Base-by-base conservation (phyloP, 192 early-diverging fungal species). In the Coemansia javaensis region DNA sequence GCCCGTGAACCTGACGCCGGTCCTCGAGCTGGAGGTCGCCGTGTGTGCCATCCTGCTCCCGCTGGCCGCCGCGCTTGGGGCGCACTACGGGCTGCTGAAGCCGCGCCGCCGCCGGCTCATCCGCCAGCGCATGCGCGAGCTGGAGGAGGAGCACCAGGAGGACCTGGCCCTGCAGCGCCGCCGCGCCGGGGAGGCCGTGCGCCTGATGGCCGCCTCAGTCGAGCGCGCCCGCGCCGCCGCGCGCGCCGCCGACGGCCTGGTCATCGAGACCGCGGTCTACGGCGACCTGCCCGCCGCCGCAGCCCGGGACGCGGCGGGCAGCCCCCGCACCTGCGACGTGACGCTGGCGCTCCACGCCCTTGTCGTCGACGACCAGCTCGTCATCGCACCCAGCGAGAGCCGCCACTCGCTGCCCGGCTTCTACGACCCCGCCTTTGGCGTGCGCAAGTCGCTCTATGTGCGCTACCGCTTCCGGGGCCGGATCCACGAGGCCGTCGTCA, bases 401-500 rank as follows among this genome's bases (percentile, higher is more conserved):
- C 96, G 96, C 82, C 87, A 82, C 18, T 85, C 87, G 50, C 76
- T 98, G 50, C 75, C 91, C 25, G 95, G 95, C 4, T 98, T 98
- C 65, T 96, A 90, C 52, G 93, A 98, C 65, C 93, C 95, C 20
- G 91, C 91, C 55, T 81, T 95, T 46, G 93, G 92, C 28, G 85
- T 85, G 44, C 55, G 62, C 15, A 98, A 98, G 65, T 77, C 81
- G 44, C 75, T 98, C 43, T 81, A 77, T 46, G 84, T 98, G 44
- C 84, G 78, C 38, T 98, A 98, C 53, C 67, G 70, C 49, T 98
- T 94, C 75, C 76, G 82, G 45, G 82, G 84, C 45, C 77, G 77
- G 44, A 40, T 89, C 35, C 95, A 98, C 59, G 80, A 87, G 70
- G 81, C 85, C 1, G 78, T 84, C 27, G 86, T 93, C 22, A 77